phyloP scores from a whole-genome alignment of 495 filamentous ascomycete genomes.

The Penicillium lividum region DNA sequence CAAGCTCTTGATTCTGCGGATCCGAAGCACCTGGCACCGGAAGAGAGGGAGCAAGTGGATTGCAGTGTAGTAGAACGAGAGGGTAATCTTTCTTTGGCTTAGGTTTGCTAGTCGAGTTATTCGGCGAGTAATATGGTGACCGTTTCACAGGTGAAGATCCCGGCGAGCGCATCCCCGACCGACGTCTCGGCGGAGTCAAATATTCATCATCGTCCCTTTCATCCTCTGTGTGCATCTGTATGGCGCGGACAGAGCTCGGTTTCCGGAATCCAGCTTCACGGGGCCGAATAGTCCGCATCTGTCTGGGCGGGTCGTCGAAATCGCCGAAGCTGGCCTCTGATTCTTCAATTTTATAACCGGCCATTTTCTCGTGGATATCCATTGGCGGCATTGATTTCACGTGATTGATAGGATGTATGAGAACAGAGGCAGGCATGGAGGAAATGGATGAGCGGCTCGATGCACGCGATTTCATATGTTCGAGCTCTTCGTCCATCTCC shows the following conservation, averaged over 20 bases:
- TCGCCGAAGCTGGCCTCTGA: conserved; percentile 26
- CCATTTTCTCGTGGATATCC: conserved; percentile 21
- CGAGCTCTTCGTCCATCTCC: conserved; percentile 35
- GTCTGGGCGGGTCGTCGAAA: conserved; percentile 20
- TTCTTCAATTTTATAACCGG: conserved; percentile 28
- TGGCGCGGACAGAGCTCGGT: conserved; percentile 71
- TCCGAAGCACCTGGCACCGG: conserved; percentile 60
- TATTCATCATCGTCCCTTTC: conserved; percentile 44
- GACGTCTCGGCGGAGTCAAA: conserved; percentile 38
- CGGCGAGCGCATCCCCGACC: conserved; percentile 35
- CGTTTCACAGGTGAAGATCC: conserved; percentile 40
- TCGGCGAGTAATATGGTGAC: conserved; percentile 49
- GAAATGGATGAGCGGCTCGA: conserved; percentile 49
- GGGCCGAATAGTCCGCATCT: conserved; percentile 34
- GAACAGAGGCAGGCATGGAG: conserved; percentile 42
- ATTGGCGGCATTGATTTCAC: conserved; percentile 21
- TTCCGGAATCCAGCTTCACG: conserved; percentile 60
- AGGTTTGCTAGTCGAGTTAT: conserved; percentile 46
- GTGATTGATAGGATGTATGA: conserved; percentile 31
- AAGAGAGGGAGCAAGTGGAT: conserved; percentile 69
- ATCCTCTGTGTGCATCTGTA: conserved; percentile 69
- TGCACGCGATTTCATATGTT: conserved; percentile 32
- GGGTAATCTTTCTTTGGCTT: conserved; percentile 67
- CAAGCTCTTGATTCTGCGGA: conserved; percentile 45
- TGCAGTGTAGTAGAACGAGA: conserved; percentile 86